phyloP scores from a whole-genome alignment of 2,329 filamentous ascomycete species.

The Chaetomium globosum region DNA sequence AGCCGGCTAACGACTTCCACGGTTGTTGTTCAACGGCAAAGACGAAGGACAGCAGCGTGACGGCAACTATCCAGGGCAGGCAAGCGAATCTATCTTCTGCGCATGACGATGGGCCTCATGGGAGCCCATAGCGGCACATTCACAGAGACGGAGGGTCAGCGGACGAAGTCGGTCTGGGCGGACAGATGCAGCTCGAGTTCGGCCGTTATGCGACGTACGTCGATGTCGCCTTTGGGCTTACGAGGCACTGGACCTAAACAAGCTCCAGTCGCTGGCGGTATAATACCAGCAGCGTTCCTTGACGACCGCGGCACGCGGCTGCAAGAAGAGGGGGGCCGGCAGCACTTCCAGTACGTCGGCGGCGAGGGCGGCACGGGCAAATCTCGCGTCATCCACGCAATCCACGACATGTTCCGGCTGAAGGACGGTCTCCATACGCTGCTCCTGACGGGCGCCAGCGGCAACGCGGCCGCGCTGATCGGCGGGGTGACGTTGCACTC shows the following conservation, averaged over 20 bases:
- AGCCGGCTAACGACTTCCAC: no score
- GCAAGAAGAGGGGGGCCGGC: not conserved
- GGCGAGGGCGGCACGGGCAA: conserved; percentile 6
- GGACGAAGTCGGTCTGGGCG: not conserved
- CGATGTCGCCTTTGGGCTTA: not conserved
- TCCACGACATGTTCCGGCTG: conserved; percentile 18
- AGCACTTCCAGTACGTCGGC: conserved; percentile 7
- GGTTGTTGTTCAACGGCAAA: no score
- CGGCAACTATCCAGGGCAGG: conserved; percentile 2
- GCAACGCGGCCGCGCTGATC: not conserved
- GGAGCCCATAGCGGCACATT: not conserved
- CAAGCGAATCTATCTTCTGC: not conserved
- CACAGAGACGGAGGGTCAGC: not conserved
- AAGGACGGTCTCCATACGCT: conserved; percentile 1
- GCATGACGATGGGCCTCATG: not conserved
- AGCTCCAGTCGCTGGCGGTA: conserved; percentile 8
- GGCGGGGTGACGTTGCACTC: not conserved
- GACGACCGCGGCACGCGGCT: not conserved
- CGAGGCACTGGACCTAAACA: conserved; percentile 4
- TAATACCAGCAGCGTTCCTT: conserved; percentile 7
- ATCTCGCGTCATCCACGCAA: conserved; percentile 11
- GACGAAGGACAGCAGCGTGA: not conserved
- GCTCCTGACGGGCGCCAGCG: not conserved
- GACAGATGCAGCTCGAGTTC: not conserved
- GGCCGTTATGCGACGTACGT: not conserved